Evolutionary conservation across 106 monocot species (phyloP), one percentile per base, ranked within the genome.

Genomic region (Agapanthus africanus): DNA sequence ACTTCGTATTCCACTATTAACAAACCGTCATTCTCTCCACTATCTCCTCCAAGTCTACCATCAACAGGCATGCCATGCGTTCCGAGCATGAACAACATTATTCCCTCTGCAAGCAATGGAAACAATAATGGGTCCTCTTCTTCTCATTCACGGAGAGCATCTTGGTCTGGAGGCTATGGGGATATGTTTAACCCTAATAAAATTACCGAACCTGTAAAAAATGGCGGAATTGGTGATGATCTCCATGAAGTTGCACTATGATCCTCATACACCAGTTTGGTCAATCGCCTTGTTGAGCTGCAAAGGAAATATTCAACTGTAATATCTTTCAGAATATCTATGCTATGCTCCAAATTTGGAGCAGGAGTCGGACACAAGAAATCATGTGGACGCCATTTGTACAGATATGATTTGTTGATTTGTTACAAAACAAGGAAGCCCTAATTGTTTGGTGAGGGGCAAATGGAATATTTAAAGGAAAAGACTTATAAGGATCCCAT

Each of bases 1-100:
- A 60, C 61, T 60, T 77, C 68, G 9, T 70, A 74, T 37, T 67
- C 82, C 23, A 23, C 49, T 21, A 15, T 44, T 14, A 40, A 49
- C 16, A 68, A 77, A 37, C 34, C 57, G 37, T 65, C 81, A 21
- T 78, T 74, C 59, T 26, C 73, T 61, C 79, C 87, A 23, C 63
- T 76, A 18, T 33, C 71, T 1, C 59, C 70, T 9, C 38, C 76
- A 32, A 16, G 71, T 6, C 37, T 68, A 22, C 28, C 77, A 0
- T 51, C 72, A 35, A 54, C 77, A 37, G 70, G 65, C 4, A 75
- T 87, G 70, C 83, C 79, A 66, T 76, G 81, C 3, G 80, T 73
- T 52, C 81, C 85, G 11, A 88, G 85, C 71, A 86, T 95, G 91
- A 87, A 86, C 50, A 81, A 68, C 49, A 85, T 87, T 15, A 40